Conservation (phyloP, 2,329 filamentous ascomycete species). For the Neocucurbitaria cava region DNA sequence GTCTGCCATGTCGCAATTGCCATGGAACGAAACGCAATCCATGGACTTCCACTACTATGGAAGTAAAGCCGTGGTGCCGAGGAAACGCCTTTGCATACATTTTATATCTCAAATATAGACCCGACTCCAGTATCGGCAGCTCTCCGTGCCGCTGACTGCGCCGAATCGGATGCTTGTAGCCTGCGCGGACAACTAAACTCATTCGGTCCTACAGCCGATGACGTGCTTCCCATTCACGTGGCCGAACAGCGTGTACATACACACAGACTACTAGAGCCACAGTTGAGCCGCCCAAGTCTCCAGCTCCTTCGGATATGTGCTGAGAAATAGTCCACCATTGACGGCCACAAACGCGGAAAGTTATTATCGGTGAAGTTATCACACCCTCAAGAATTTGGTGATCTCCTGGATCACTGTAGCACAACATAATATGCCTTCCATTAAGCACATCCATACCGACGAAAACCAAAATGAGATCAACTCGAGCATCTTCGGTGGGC, state of each 20-base stretch:
- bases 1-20: constrained; percentile 31
- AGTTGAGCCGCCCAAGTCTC: constrained; percentile 14
- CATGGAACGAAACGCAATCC: constrained; percentile 16
- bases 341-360: not conserved
- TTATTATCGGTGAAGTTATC: not conserved
- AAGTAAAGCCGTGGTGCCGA: constrained; percentile 13
- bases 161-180: not conserved
- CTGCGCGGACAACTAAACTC: not conserved
- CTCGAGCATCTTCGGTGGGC: constrained; percentile 25
- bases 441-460: constrained; percentile 21
- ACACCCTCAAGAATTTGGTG: not conserved
- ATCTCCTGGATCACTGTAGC: not conserved
- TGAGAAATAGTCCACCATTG: not conserved
- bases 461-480: constrained; percentile 10
- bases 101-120: not conserved
- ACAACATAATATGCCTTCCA: constrained; percentile 27
- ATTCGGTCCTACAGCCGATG: constrained; percentile 23
- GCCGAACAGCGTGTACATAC: not conserved
- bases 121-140: not conserved
- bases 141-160: not conserved
- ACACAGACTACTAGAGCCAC: not conserved
- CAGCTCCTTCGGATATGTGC: constrained; percentile 1
- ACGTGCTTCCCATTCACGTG: constrained; percentile 22
- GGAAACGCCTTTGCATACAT: not conserved
- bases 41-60: constrained; percentile 19